Percentiles rank a stretch among this genome's conserved stretches.
These are phyloP conservation scores for Dryas octopetala DNA, from an alignment of 306 rosid species.

Conservation along the genomic window DNA sequence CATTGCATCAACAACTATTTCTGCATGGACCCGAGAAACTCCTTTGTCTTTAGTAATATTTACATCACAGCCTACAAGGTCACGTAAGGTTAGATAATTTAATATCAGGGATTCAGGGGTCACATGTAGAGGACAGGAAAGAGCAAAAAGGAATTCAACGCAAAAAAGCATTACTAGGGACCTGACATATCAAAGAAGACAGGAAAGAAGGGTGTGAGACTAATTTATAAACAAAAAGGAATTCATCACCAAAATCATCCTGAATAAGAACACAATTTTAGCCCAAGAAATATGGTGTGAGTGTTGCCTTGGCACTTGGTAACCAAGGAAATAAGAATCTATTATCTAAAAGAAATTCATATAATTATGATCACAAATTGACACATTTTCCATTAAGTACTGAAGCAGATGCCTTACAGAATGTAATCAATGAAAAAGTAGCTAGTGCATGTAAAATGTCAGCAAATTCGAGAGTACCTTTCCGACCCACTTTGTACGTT, in stretches of 20 bases:
- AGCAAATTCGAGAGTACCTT: slow-evolving; percentile 51
- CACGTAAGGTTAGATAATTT: slow-evolving; percentile 12
- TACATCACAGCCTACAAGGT: slow-evolving; percentile 75
- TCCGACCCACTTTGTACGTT: slow-evolving; percentile 80
- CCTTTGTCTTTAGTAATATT: slow-evolving; percentile 82
- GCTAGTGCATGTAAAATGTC: not conserved
- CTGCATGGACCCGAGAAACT: slow-evolving; percentile 92
- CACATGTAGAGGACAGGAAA: not conserved
- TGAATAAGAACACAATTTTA: not conserved
- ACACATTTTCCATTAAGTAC: not conserved
- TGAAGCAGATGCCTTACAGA: not conserved
- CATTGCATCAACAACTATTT: slow-evolving; percentile 71
- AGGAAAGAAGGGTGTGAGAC: slow-evolving; percentile 6
- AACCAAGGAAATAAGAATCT: not conserved
- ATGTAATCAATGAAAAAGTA: not conserved
- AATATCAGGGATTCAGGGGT: slow-evolving; percentile 15
- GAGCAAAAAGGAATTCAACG: too few species aligned
- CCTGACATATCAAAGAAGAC: not conserved
- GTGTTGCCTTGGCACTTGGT: not conserved
- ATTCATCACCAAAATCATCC: not conserved
- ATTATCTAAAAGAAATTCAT: not conserved
- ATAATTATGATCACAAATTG: not conserved
- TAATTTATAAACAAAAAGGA: not conserved
- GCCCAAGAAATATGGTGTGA: not conserved
- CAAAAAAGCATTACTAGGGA: not conserved